Conservation (phyloP, 2,329 filamentous ascomycete genomes). For the Cucurbitaria berberidis region DNA sequence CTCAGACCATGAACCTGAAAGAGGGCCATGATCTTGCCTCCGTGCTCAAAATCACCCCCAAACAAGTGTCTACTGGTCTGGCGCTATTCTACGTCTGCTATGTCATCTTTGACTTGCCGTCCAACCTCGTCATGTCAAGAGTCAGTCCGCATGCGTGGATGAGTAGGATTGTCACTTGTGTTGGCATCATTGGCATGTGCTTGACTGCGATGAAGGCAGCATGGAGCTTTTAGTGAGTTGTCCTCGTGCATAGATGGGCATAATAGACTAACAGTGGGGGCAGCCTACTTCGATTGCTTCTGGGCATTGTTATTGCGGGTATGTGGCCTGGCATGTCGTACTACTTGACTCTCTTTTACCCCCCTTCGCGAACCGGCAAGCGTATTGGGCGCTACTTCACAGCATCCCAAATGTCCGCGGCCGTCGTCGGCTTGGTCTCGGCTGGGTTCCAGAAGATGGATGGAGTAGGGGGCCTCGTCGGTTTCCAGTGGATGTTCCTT, state of each 20-base stretch:
- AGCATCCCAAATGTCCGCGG: slow-evolving; percentile 84
- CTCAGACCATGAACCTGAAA: slow-evolving; percentile 87
- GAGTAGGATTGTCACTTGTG: slow-evolving; percentile 86
- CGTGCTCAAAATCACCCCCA: slow-evolving; percentile 70
- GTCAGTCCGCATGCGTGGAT: slow-evolving; percentile 90
- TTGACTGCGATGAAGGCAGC: slow-evolving; percentile 81
- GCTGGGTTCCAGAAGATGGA: slow-evolving; percentile 94
- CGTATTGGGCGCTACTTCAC: slow-evolving; percentile 90
- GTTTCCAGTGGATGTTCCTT: slow-evolving; percentile 93
- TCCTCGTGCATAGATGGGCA: neutral
- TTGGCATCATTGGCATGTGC: slow-evolving; percentile 82
- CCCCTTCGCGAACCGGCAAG: slow-evolving; percentile 83
- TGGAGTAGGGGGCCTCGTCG: slow-evolving; percentile 73
- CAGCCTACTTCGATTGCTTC: slow-evolving; percentile 77
- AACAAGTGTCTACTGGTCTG: slow-evolving; percentile 82
- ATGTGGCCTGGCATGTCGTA: slow-evolving; percentile 98
- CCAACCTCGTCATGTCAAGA: slow-evolving; percentile 86
- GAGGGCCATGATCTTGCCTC: slow-evolving; percentile 76
- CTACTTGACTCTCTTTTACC: slow-evolving; percentile 90
- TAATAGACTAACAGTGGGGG: neutral
- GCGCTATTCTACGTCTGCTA: slow-evolving; percentile 93
- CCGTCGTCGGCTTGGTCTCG: slow-evolving; percentile 86
- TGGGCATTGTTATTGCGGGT: slow-evolving; percentile 86
- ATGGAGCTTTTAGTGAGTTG: slow-evolving; percentile 78
- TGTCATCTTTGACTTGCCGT: slow-evolving; percentile 86